A percentile compares a stretch with the other conserved stretches of the same genome.
phyloP scores from a whole-genome alignment of 139 green algal genomes.

The Coelastrella sp. region DNA sequence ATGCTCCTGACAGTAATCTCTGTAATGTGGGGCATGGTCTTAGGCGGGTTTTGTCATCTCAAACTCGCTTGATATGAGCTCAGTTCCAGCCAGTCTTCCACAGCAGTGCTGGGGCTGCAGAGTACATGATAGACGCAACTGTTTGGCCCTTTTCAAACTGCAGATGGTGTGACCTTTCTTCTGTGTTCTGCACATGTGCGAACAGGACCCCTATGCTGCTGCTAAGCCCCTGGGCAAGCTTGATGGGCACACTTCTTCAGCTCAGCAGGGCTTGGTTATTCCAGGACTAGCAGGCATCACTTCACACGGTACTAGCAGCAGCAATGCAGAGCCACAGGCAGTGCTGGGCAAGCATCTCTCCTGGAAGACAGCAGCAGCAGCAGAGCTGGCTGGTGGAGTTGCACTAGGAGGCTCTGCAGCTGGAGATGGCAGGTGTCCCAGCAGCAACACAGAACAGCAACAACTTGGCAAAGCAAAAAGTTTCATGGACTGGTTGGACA shows the following conservation, averaged over 20 bases:
- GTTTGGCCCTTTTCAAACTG: too few species aligned
- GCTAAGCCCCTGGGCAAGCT: not conserved
- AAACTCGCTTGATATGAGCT: too few species aligned
- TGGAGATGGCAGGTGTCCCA: not conserved
- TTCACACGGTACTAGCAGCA: slow-evolving; percentile 6
- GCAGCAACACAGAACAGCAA: not conserved
- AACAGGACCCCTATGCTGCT: slow-evolving; percentile 7
- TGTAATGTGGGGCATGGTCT: too few species aligned
- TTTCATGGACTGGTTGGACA: slow-evolving; percentile 26
- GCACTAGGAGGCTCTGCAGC: too few species aligned
- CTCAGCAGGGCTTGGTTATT: not conserved
- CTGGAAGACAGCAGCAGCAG: not conserved
- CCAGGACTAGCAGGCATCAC: slow-evolving; percentile 36
- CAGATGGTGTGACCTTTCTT: too few species aligned
- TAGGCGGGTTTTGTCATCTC: too few species aligned
- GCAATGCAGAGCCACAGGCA: not conserved
- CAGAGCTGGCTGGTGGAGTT: not conserved
- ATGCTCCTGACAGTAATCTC: too few species aligned
- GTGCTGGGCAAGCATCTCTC: not conserved
- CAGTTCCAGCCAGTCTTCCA: too few species aligned
- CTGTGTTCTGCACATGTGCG: too few species aligned
- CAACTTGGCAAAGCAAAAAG: not conserved
- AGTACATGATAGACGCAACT: not conserved
- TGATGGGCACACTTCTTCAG: not conserved
- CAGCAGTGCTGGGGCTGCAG: not conserved